phyloP scores from a whole-genome alignment of 495 filamentous ascomycete genomes.

The Talaromyces trachyspermus region DNA sequence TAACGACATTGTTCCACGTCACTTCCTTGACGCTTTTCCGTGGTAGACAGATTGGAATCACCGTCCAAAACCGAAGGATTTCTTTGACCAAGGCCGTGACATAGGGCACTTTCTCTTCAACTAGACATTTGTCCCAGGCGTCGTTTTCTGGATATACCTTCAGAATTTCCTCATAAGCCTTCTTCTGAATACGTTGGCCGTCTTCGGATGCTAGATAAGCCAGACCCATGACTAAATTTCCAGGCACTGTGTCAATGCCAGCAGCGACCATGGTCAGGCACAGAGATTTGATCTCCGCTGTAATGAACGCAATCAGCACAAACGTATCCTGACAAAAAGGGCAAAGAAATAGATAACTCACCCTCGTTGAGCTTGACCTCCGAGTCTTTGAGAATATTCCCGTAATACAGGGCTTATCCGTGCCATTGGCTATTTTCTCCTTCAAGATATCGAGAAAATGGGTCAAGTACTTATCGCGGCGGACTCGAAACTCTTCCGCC shows the following conservation, averaged over 20 bases:
- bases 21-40: conserved; percentile 59
- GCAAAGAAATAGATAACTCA: conserved; percentile 15
- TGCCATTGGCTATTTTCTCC: conserved; percentile 50
- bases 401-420: conserved; percentile 63
- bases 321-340: background rate
- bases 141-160: conserved; percentile 56
- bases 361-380: conserved; percentile 55
- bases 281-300: conserved; percentile 63
- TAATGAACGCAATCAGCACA: conserved; percentile 5
- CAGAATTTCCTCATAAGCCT: conserved; percentile 57
- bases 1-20: conserved; percentile 47
- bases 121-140: conserved; percentile 56
- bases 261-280: conserved; percentile 71
- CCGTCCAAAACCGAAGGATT: conserved; percentile 62
- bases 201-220: conserved; percentile 58
- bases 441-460: conserved; percentile 53
- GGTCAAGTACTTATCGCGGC: conserved; percentile 51
- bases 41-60: conserved; percentile 67
- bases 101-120: conserved; percentile 65
- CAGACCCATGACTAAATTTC: conserved; percentile 63
- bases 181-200: conserved; percentile 56
- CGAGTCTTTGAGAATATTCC: conserved; percentile 59
- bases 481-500: conserved; percentile 45
- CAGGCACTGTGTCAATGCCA: conserved; percentile 61
- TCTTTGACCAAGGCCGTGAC: conserved; percentile 64